Base-by-base conservation (phyloP, 306 rosid genomes). In the Begonia fuchsioides region DNA sequence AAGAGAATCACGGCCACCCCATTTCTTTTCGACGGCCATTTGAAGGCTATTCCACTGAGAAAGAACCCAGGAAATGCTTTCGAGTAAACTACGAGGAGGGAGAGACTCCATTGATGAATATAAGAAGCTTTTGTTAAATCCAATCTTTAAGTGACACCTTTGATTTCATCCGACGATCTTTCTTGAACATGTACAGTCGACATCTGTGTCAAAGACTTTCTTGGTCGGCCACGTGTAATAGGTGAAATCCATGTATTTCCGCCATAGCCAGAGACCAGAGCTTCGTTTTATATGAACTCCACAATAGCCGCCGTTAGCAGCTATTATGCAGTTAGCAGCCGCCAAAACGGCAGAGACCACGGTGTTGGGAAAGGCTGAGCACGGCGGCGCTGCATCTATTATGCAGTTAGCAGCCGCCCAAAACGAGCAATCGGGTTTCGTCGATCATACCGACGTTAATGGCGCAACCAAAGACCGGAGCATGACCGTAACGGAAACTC, bases 271-370 rank as follows among this genome's bases (percentile, higher is more conserved):
- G 19, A 2, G 12, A 6, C 13, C 50, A 43, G 43, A 40, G 35
- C 35, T 26, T 26, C 51, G 18, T 16, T 59, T 40, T 52, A 43
- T 38, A 52, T 18, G 46, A 9, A 17, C 20, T 6, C 4, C 11
- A 38, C 19, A 43, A 17, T 13, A 9, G 10, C 17, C 12, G 16
- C 47, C 17, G 5, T 26, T n/a, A n/a, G 95, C 93, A 0, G 69
- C 75, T 56, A 81, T 76, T 88, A 83, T 88, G 95, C 84, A 84
- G n/a, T n/a, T n/a, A n/a, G n/a, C n/a, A n/a, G n/a, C n/a, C n/a
- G n/a, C n/a, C n/a, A n/a, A n/a, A 64, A 74, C 80, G 0, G 93
- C 93, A 0, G 93, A 84, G 55, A 45, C 62, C 43, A 17, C 62
- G 51, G 77, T 74, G 40, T 52, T 83, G 3, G 93, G 97, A 0